Conservation (phyloP, 192 early-diverging fungal genomes). For the Gamsiella multidivaricata region DNA sequence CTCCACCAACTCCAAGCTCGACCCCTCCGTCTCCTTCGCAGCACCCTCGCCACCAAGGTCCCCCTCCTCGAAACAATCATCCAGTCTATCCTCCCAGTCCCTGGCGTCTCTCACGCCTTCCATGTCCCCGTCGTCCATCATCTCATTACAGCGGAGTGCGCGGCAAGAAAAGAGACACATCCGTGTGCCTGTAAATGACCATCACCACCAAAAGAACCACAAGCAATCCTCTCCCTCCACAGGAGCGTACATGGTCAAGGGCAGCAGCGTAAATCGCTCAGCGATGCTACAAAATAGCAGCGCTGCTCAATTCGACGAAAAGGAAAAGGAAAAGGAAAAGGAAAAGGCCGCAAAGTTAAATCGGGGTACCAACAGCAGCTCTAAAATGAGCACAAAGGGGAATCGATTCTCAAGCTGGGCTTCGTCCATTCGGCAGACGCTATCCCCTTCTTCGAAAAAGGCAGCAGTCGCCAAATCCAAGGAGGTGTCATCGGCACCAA, state of each 20-base stretch:
- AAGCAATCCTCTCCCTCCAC: background rate
- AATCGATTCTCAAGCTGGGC: constrained; percentile 39
- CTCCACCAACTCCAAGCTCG: background rate
- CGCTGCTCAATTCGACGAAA: no score
- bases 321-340: background rate
- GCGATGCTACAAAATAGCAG: no score
- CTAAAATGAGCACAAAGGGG: no score
- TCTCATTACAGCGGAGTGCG: constrained; percentile 23
- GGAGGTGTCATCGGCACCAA: background rate
- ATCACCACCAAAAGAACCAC: background rate
- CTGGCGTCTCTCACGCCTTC: constrained; percentile 33
- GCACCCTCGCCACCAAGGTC: constrained; percentile 5
- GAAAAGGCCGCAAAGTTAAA: no score
- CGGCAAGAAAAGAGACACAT: constrained; percentile 37
- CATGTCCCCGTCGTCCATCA: constrained; percentile 37
- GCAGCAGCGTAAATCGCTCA: no score
- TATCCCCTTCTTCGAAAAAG: constrained; percentile 1
- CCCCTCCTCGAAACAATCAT: background rate
- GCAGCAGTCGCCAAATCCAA: background rate
- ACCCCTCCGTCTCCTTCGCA: constrained; percentile 7
- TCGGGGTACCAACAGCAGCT: constrained; percentile 5
- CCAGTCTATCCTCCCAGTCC: constrained; percentile 10
- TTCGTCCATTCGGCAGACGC: constrained; percentile 15
- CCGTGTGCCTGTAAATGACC: background rate
- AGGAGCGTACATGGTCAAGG: background rate